Base-by-base conservation (phyloP, 176 grass and related monocot genomes). In the Triticum urartu region DNA sequence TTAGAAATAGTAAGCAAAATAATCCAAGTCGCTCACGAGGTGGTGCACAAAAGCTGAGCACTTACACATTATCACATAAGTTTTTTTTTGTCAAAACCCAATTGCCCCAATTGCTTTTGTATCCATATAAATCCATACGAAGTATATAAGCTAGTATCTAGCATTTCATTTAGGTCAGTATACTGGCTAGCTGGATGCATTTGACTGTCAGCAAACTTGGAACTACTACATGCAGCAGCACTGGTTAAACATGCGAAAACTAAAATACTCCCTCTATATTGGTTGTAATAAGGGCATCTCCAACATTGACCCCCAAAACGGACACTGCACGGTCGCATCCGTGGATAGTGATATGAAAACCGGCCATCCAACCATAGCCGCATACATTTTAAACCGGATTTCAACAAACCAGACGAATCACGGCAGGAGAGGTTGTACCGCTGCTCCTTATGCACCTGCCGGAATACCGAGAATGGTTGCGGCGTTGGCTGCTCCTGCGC, bases 141-240 rank as follows among this genome's bases (percentile, higher is more conserved):
- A 12, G 18, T 9, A 24, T 14, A 26, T 26, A 47, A 17, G 40
- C 10, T 32, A 79, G 3, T 45, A 12, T 12, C 43, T 69, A 34
- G 39, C 5, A 61, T 28, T 79, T 61, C 32, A 32, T 34, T 39
- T 68, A 54, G 15, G 11, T 47, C 21, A 38, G 14, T 85, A 52
- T 66, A 61, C 2, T 25, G 21, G 20, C 36, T n/a, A 71, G 43
- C 45, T 36, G 4, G 50, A 62, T 62, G 15, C 68, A 5, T 32
- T 43, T 73, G 6, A 34, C 34, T 61, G 5, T 64, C 24, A 63
- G 3, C 7, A 79, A 17, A 86, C 22, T 59, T 86, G 68, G 21
- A 77, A 68, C 63, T 85, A 58, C 1, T 70, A 79, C 22, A 85
- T 38, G 13, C 60, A 80, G 74, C 84, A 79, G 34, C 26, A 11